Evolutionary conservation across 176 grass and related monocot genomes (phyloP), one percentile per base, ranked within the genome.

Genomic region (Elaeis guineensis): DNA sequence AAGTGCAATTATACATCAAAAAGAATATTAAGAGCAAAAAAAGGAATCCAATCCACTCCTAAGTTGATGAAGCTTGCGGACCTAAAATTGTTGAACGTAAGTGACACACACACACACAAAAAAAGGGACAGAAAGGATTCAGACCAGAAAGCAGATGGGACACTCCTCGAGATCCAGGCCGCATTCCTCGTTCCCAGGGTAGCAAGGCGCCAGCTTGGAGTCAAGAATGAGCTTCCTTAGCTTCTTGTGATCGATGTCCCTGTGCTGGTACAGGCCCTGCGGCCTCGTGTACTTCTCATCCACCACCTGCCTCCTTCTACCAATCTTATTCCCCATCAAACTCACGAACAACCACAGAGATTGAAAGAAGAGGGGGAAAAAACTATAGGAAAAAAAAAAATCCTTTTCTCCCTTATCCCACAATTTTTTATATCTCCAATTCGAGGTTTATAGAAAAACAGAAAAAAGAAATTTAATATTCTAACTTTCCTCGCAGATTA

Each of bases 71-170:
- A 44, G 11, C 11, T 44, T 12, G 7, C 9, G 3, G 35, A 44
- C 12, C 18, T 16, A 51, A 54, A 53, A 25, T 52, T 58, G 9
- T 51, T 29, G 21, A 59, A 25, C 6, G 19, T 61, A 18, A 53
- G 30, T 11, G 30, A 59, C 18, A 2, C 0, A 8, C n/a, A n/a
- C n/a, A n/a, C n/a, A n/a, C n/a, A n/a, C n/a, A 5, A 24, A 20
- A 24, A 1, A 5, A 3, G 32, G 48, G 29, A 20, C 23, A 44
- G 75, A 79, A 79, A 82, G 70, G 79, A 59, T 58, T 4, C 55
- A 75, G 77, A 98, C 93, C 84, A 92, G 82, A 78, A 89, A 98
- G 77, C 93, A 98, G 73, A 98, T 98, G 64, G 93, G 93, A 70
- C 93, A 98, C 67, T 98, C 87, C 73, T 98, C 93, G 51, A 92